phyloP scores from a whole-genome alignment of 1,139 yeast species.

The Yamadazyma buinensis region DNA sequence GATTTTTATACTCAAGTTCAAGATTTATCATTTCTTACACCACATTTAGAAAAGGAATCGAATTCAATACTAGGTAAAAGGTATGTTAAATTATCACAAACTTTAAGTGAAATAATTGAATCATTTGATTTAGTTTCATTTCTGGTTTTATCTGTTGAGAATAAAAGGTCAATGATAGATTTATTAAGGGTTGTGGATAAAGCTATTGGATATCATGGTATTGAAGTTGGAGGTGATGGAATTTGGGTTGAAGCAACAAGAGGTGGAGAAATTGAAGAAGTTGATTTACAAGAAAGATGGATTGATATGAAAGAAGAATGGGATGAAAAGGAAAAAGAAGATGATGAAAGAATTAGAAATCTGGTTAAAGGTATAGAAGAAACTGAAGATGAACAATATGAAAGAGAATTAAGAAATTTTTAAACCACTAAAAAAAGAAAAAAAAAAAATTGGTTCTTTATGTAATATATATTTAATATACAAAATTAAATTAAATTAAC shows the following conservation, averaged over 20 bases:
- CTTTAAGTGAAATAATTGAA: conserved; percentile 78
- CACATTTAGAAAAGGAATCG: conserved; percentile 68
- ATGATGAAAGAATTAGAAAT: conserved; percentile 10
- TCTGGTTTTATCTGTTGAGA: conserved; percentile 88
- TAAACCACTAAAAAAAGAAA: too few relatives aligned
- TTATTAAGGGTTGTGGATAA: conserved; percentile 75
- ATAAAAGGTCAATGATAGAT: conserved; percentile 86
- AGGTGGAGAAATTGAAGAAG: conserved; percentile 39
- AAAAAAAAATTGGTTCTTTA: too few relatives aligned
- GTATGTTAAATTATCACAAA: conserved; percentile 67
- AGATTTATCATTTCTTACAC: conserved; percentile 66
- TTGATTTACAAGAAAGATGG: conserved; percentile 95
- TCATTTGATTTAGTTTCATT: conserved; percentile 87
- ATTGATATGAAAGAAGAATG: conserved; percentile 75
- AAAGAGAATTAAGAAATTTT: conserved; percentile 53
- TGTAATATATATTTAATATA: too few relatives aligned
- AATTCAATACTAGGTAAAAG: conserved; percentile 56
- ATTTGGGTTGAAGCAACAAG: conserved; percentile 95
- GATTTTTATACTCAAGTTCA: conserved; percentile 93
- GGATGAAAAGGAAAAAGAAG: conserved; percentile 54
- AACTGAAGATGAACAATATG: conserved; percentile 72
- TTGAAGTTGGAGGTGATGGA: conserved; percentile 92
- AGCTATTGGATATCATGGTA: conserved; percentile 88
- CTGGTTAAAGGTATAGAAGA: background rate
- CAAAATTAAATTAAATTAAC: too few relatives aligned